Conservation (phyloP, 805 yeast species). For the Wickerhamiella domercqiae region DNA sequence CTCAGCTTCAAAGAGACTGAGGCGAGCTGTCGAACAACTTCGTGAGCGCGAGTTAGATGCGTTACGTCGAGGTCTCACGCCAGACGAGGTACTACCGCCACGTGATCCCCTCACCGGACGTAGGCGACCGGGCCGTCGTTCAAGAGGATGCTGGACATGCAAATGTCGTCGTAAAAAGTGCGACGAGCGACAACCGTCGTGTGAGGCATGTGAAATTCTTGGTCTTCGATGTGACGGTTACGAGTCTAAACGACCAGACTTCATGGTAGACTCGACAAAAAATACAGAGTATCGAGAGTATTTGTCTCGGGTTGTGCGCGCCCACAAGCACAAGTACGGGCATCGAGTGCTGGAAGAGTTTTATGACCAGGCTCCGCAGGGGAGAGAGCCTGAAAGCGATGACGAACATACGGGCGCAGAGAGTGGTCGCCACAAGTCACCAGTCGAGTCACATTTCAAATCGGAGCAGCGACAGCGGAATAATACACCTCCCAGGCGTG, state of each 20-base stretch:
- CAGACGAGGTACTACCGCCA: neutral
- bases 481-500: too few relatives aligned
- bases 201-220: slow-evolving; percentile 42
- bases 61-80: too few relatives aligned
- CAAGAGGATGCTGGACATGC: slow-evolving; percentile 63
- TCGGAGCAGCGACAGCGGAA: too few relatives aligned
- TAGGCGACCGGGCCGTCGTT: slow-evolving; percentile 1
- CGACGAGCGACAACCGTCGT: slow-evolving; percentile 46
- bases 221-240: slow-evolving; percentile 47
- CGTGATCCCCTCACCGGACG: neutral
- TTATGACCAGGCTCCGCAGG: too few relatives aligned
- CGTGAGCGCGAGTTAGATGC: too few relatives aligned
- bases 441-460: too few relatives aligned
- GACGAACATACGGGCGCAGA: too few relatives aligned
- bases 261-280: slow-evolving; percentile 29
- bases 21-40: neutral
- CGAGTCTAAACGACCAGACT: slow-evolving; percentile 34
- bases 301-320: too few relatives aligned
- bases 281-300: slow-evolving; percentile 6
- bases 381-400: too few relatives aligned
- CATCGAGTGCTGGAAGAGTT: too few relatives aligned
- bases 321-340: too few relatives aligned
- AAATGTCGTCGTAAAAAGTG: slow-evolving; percentile 59
- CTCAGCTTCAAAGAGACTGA: neutral
- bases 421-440: too few relatives aligned